phyloP scores from a whole-genome alignment of 768 basidiomycete species.

The Russula brevipes region DNA sequence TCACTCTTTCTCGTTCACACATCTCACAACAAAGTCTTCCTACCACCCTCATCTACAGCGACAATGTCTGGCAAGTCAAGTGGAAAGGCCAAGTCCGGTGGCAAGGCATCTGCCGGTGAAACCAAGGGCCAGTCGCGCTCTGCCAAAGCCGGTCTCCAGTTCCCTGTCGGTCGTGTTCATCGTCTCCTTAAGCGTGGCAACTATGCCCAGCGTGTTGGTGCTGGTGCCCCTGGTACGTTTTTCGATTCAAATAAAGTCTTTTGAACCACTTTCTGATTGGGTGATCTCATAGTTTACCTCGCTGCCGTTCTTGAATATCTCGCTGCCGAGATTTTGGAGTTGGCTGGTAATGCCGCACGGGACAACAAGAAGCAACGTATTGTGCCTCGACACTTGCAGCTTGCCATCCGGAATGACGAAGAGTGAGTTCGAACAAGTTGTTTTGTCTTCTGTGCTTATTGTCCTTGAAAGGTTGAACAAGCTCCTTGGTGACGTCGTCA shows the following conservation, averaged over 20 bases:
- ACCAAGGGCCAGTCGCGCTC: constrained; percentile 64
- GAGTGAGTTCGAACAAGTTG: constrained; percentile 45
- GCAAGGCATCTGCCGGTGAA: constrained; percentile 44
- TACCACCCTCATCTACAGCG: not conserved
- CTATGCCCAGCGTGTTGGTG: constrained; percentile 83
- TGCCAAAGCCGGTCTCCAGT: constrained; percentile 72
- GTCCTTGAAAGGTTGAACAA: constrained; percentile 51
- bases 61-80: constrained; percentile 46
- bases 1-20: constrained; percentile 18
- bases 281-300: constrained; percentile 60
- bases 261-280: constrained; percentile 4
- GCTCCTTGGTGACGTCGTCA: constrained; percentile 77
- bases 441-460: not conserved
- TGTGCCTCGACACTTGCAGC: constrained; percentile 89
- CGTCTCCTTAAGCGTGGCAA: constrained; percentile 83
- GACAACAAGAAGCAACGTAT: constrained; percentile 96
- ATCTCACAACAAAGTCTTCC: not conserved
- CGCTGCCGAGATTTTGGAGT: constrained; percentile 88
- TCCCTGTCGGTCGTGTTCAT: constrained; percentile 92
- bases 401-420: constrained; percentile 93
- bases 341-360: constrained; percentile 85
- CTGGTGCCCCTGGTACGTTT: constrained; percentile 71
- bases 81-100: constrained; percentile 55
- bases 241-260: not conserved
- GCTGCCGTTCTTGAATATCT: constrained; percentile 92